Evolutionary conservation across 2,329 filamentous ascomycete genomes (phyloP).

Genomic region (Tolypocladium inflatum): DNA sequence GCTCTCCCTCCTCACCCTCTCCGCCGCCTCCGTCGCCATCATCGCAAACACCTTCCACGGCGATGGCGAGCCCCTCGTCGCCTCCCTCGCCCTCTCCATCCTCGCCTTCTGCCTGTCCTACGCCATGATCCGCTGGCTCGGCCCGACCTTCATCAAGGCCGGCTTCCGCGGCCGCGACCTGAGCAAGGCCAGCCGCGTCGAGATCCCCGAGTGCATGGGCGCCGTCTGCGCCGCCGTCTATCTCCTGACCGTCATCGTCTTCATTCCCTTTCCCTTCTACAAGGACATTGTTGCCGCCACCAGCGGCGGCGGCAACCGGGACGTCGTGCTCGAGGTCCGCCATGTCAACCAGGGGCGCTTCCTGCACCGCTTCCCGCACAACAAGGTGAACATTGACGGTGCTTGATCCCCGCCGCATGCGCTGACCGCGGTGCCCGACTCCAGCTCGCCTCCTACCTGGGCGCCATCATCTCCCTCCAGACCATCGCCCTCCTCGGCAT

Average conservation of each 20-base stretch:
- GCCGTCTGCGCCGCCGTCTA: slow-evolving; percentile 89
- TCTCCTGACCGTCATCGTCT: slow-evolving; percentile 77
- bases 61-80: slow-evolving; percentile 82
- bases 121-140: slow-evolving; percentile 87
- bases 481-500: slow-evolving; percentile 85
- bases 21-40: slow-evolving; percentile 60
- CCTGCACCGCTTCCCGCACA: slow-evolving; percentile 86
- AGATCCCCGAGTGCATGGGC: slow-evolving; percentile 95
- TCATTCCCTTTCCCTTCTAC: slow-evolving; percentile 96
- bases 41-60: slow-evolving; percentile 73
- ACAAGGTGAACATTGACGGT: slow-evolving; percentile 52
- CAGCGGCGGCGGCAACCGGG: slow-evolving; percentile 84
- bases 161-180: slow-evolving; percentile 87
- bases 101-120: slow-evolving; percentile 76
- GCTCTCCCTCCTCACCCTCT: slow-evolving; percentile 50
- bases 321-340: slow-evolving; percentile 66
- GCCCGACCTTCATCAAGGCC: slow-evolving; percentile 76
- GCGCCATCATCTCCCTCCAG: slow-evolving; percentile 87
- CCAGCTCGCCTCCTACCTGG: slow-evolving; percentile 87
- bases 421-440: neutral
- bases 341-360: slow-evolving; percentile 75
- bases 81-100: slow-evolving; percentile 77
- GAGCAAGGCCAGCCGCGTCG: slow-evolving; percentile 57
- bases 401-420: neutral
- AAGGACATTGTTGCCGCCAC: slow-evolving; percentile 95